Percentiles rank a stretch among this genome's conserved stretches.
Conservation (phyloP, 352 stramenopile genomes). For the Globisporangium lucens region DNA sequence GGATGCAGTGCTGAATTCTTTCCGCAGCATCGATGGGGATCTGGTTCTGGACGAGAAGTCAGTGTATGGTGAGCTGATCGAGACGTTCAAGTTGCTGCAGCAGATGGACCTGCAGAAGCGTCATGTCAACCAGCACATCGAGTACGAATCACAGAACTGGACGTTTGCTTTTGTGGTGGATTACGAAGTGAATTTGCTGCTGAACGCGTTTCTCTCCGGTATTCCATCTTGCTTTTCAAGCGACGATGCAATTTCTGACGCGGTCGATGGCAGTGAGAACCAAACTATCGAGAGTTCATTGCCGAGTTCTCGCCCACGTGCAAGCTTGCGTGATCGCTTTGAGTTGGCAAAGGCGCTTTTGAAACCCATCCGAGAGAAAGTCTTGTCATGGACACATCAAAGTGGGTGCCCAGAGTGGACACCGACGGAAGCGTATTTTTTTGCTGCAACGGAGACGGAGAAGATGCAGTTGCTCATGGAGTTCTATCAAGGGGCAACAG, state of each 20-base stretch:
- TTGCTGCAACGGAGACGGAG: constrained; percentile 11
- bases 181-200: constrained; percentile 79
- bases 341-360: constrained; percentile 45
- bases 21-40: constrained; percentile 31
- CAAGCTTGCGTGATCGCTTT: constrained; percentile 21
- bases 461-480: constrained; percentile 27
- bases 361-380: constrained; percentile 29
- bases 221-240: constrained; percentile 53
- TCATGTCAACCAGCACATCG: constrained; percentile 65
- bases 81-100: constrained; percentile 62
- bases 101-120: constrained; percentile 81
- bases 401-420: constrained; percentile 37
- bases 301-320: constrained; percentile 14
- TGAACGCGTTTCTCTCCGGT: constrained; percentile 59
- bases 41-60: constrained; percentile 31
- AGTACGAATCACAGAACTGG: constrained; percentile 85
- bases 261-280: constrained; percentile 13
- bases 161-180: constrained; percentile 80
- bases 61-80: constrained; percentile 55
- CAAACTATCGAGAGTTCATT: constrained; percentile 26
- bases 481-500: constrained; percentile 37
- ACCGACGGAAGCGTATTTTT: constrained; percentile 10
- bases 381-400: constrained; percentile 31
- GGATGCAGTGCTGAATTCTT: constrained; percentile 59
- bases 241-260: constrained; percentile 14